Conservation (phyloP, 2,329 filamentous ascomycete species). For the Pyricularia sp. region DNA sequence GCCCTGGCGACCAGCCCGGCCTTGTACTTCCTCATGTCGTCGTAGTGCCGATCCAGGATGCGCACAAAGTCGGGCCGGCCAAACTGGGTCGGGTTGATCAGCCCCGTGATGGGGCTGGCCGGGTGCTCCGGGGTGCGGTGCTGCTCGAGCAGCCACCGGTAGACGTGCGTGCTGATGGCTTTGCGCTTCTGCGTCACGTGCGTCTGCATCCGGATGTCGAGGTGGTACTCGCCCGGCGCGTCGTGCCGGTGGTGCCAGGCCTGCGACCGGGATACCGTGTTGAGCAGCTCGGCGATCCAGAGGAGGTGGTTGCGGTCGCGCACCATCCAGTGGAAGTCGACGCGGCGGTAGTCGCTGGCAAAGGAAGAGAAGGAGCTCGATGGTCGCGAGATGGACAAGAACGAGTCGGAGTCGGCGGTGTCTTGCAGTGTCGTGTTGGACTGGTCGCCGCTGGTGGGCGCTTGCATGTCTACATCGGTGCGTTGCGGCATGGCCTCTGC, state of each 20-base stretch:
- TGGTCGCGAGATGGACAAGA: neutral
- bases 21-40: constrained; percentile 30
- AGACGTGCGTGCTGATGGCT: constrained; percentile 38
- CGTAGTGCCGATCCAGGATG: constrained; percentile 41
- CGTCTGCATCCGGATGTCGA: constrained; percentile 42
- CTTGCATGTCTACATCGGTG: neutral
- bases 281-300: constrained; percentile 45
- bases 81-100: constrained; percentile 73
- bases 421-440: neutral
- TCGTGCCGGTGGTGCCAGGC: constrained; percentile 23
- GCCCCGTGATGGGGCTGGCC: constrained; percentile 57
- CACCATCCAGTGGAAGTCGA: constrained; percentile 49
- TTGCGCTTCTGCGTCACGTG: constrained; percentile 43
- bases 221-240: constrained; percentile 16
- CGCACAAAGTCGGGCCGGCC: constrained; percentile 60
- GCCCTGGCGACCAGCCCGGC: constrained; percentile 2
- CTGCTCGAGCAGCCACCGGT: constrained; percentile 42
- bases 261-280: constrained; percentile 28
- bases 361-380: constrained; percentile 10
- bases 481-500: neutral
- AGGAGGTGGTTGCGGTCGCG: constrained; percentile 41
- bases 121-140: constrained; percentile 38
- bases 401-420: neutral
- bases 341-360: constrained; percentile 29
- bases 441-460: neutral